Conservation (phyloP, 2,329 filamentous ascomycete genomes). For the Tolypocladium tundrense region DNA sequence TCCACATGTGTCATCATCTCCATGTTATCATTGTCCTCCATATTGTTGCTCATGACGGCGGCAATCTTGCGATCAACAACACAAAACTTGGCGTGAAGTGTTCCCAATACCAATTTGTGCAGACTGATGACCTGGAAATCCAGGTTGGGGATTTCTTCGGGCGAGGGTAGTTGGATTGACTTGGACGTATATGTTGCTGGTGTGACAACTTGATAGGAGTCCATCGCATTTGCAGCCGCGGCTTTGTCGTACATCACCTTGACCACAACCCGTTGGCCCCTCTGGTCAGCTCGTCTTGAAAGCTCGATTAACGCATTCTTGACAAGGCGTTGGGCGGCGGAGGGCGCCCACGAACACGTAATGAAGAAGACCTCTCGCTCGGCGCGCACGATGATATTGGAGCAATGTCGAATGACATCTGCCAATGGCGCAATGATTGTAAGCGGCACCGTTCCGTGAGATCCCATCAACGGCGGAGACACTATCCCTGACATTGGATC, state of each 20-base stretch:
- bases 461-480: conserved; percentile 41
- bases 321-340: conserved; percentile 56
- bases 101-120: conserved; percentile 60
- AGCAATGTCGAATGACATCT: conserved; percentile 64
- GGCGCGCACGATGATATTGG: conserved; percentile 64
- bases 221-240: conserved; percentile 49
- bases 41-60: conserved; percentile 68
- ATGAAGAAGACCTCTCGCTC: conserved; percentile 63
- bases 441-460: conserved; percentile 52
- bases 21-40: conserved; percentile 67
- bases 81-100: conserved; percentile 71
- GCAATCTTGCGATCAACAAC: conserved; percentile 64
- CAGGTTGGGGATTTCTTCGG: conserved; percentile 58
- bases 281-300: conserved; percentile 49
- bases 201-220: conserved; percentile 53
- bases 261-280: conserved; percentile 49
- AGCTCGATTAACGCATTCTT: conserved; percentile 61
- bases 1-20: conserved; percentile 74
- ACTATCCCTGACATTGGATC: conserved; percentile 40
- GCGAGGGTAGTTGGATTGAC: conserved; percentile 49
- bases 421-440: conserved; percentile 47
- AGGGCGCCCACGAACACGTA: conserved; percentile 68
- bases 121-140: conserved; percentile 66
- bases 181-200: conserved; percentile 47
- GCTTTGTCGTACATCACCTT: conserved; percentile 71